A percentile compares a stretch with the other conserved stretches of the same genome.
Evolutionary conservation across 805 yeast genomes (phyloP).

Genomic region (Soucietia sequanensis): DNA sequence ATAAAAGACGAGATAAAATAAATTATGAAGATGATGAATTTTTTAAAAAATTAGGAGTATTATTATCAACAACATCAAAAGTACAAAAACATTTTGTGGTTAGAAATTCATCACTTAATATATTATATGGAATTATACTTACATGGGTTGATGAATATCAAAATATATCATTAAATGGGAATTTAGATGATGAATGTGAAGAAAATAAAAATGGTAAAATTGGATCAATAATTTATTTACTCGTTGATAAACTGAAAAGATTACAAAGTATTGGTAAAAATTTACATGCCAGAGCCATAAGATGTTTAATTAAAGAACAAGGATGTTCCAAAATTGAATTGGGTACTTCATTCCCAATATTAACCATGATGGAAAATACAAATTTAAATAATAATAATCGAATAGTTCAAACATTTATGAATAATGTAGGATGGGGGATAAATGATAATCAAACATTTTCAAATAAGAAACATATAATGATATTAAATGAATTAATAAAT

Average conservation of each 20-base stretch:
- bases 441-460: slow-evolving; percentile 6
- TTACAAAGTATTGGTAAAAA: slow-evolving; percentile 55
- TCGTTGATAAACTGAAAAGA: slow-evolving; percentile 54
- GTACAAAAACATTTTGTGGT: slow-evolving; percentile 52
- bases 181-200: slow-evolving; percentile 8
- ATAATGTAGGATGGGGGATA: slow-evolving; percentile 42
- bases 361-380: slow-evolving; percentile 28
- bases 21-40: slow-evolving; percentile 26
- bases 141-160: slow-evolving; percentile 48
- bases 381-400: slow-evolving; percentile 20
- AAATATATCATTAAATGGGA: slow-evolving; percentile 11
- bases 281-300: slow-evolving; percentile 50
- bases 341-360: slow-evolving; percentile 50
- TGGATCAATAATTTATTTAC: slow-evolving; percentile 47
- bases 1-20: too few relatives aligned
- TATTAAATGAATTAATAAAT: slow-evolving; percentile 36
- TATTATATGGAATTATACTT: slow-evolving; percentile 51
- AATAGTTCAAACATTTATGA: slow-evolving; percentile 29
- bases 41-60: slow-evolving; percentile 27
- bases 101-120: slow-evolving; percentile 53
- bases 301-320: slow-evolving; percentile 45
- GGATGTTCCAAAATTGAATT: slow-evolving; percentile 37
- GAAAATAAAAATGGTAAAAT: slow-evolving; percentile 9
- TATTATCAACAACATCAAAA: slow-evolving; percentile 26
- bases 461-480: slow-evolving; percentile 34